These are phyloP conservation scores for Parsonsia alboflavescens DNA, from an alignment of 257 asterid species.

Conservation along the genomic window DNA sequence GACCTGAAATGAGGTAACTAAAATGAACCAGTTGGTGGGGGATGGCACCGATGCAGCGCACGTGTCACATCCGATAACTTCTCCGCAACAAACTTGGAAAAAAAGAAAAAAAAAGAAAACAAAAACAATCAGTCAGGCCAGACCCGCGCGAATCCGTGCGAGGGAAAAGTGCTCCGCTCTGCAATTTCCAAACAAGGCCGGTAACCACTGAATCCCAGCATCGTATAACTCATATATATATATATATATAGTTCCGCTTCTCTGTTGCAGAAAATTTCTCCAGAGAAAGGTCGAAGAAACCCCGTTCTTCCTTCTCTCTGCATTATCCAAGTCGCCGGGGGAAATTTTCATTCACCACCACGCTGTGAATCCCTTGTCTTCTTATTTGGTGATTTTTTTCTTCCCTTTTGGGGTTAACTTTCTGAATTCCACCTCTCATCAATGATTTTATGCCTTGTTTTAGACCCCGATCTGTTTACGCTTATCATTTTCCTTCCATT, in stretches of 20 bases:
- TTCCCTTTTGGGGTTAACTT: background rate
- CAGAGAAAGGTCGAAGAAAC: background rate
- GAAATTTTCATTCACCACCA: background rate
- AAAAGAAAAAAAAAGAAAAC: no score
- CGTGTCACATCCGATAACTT: conserved; percentile 4
- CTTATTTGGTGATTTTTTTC: background rate
- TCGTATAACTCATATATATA: background rate
- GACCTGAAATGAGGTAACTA: background rate
- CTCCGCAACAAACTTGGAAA: background rate
- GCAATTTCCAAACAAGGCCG: background rate
- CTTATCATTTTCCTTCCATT: background rate
- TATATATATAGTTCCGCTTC: background rate
- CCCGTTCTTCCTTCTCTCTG: background rate
- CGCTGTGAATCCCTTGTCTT: background rate
- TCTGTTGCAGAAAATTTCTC: background rate
- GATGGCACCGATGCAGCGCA: background rate
- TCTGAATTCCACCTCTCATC: background rate
- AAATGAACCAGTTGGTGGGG: background rate
- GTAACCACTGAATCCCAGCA: background rate
- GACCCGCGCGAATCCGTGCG: background rate
- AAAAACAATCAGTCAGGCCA: no score
- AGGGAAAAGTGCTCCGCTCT: background rate
- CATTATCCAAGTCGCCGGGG: background rate
- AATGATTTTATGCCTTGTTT: no score
- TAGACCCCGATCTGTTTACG: background rate